A percentile compares a stretch with the other conserved stretches of the same genome.
Evolutionary conservation across 306 rosid species (phyloP).

Genomic region (Vicia sativa): DNA sequence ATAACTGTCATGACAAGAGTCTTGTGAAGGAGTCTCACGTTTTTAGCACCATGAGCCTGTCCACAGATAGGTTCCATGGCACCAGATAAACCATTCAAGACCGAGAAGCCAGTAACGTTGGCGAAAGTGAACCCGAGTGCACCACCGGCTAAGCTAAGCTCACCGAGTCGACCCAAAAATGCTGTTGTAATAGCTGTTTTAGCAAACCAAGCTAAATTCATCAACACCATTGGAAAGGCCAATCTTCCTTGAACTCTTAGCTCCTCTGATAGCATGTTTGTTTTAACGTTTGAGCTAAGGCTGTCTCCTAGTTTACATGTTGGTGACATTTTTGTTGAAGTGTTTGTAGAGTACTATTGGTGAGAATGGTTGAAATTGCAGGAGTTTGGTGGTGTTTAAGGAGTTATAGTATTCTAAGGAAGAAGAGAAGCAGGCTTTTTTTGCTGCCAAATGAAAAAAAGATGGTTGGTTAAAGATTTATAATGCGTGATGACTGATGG

Average conservation of each 20-base stretch:
- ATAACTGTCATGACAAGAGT: constrained; percentile 74
- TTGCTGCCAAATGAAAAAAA: constrained; percentile 43
- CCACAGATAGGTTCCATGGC: constrained; percentile 98
- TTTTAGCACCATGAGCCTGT: constrained; percentile 88
- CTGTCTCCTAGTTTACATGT: constrained; percentile 43
- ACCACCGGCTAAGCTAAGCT: constrained; percentile 77
- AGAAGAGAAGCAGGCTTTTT: constrained; percentile 35
- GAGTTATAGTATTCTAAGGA: constrained; percentile 18
- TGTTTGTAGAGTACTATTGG: background rate
- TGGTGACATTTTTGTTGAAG: constrained; percentile 46
- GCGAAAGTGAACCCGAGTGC: constrained; percentile 87
- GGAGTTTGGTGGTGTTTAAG: constrained; percentile 45
- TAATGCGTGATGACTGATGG: constrained; percentile 54
- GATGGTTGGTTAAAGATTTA: constrained; percentile 34
- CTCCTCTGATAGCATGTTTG: constrained; percentile 59
- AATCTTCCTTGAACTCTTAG: constrained; percentile 59
- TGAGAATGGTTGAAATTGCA: constrained; percentile 34
- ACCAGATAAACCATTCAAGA: constrained; percentile 73
- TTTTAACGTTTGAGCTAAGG: constrained; percentile 30
- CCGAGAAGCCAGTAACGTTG: constrained; percentile 88
- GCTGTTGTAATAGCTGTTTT: constrained; percentile 80
- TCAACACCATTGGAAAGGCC: constrained; percentile 69
- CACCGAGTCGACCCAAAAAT: constrained; percentile 75
- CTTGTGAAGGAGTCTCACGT: constrained; percentile 73
- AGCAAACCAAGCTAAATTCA: constrained; percentile 87